These are phyloP conservation scores for Ceratocystis variospora DNA, from an alignment of 2,329 filamentous ascomycete species.

Conservation along the genomic window DNA sequence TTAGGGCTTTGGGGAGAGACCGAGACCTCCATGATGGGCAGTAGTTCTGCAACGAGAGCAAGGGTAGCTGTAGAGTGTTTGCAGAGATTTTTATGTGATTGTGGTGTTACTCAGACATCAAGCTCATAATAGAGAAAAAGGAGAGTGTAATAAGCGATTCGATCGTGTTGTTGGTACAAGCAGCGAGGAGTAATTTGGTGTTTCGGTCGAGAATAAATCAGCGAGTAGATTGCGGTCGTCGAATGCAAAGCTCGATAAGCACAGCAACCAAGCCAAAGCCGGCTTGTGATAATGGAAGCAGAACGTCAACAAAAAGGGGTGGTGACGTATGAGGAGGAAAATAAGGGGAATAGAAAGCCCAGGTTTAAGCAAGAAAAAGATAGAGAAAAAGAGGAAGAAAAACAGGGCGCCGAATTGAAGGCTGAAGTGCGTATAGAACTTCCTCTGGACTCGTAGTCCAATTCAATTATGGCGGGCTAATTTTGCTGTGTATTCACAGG, in stretches of 20 bases:
- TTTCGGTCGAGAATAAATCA: not conserved
- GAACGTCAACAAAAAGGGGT: slow-evolving; percentile 6
- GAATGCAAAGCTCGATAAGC: not conserved
- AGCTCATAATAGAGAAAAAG: slow-evolving; percentile 4
- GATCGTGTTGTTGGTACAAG: not conserved
- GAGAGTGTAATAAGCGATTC: not conserved
- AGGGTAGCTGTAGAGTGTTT: not conserved
- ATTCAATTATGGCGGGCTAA: not conserved
- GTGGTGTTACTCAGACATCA: slow-evolving; percentile 1
- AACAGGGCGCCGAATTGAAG: not conserved
- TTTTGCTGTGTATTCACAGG: not conserved
- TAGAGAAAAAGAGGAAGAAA: not conserved
- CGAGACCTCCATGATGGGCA: slow-evolving; percentile 39
- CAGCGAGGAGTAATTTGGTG: not conserved
- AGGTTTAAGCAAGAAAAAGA: not conserved
- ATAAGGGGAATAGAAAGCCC: not conserved
- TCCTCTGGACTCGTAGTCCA: not conserved
- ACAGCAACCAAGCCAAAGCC: not conserved
- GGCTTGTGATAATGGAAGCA: not conserved
- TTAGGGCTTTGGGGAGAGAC: slow-evolving; percentile 31
- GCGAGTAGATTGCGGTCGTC: not conserved
- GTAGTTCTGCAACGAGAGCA: not conserved
- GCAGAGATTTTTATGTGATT: not conserved
- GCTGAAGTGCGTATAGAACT: not conserved
- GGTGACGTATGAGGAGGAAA: not conserved